Conservation (phyloP, 2,329 filamentous ascomycete genomes). For the Botrytis fragariae region DNA sequence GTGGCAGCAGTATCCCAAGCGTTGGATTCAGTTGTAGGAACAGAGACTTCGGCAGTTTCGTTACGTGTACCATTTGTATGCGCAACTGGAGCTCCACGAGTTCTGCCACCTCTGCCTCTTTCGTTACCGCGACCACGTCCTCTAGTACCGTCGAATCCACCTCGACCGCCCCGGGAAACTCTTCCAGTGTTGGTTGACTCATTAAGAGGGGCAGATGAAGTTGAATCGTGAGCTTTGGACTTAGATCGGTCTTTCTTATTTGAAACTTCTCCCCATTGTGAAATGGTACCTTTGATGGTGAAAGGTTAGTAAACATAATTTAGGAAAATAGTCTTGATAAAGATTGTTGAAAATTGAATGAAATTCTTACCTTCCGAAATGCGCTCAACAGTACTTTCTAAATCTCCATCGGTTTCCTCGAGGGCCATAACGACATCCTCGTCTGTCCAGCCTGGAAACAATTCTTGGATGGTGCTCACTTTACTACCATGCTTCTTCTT, state of each 20-base stretch:
- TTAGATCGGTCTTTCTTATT: conserved; percentile 74
- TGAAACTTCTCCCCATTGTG: conserved; percentile 81
- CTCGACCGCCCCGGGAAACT: conserved; percentile 57
- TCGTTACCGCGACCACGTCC: conserved; percentile 63
- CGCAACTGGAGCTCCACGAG: conserved; percentile 59
- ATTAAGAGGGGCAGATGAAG: conserved; percentile 51
- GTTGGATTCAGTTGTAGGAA: conserved; percentile 68
- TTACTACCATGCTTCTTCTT: conserved; percentile 85
- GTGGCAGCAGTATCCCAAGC: conserved; percentile 55
- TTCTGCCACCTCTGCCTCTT: conserved; percentile 57
- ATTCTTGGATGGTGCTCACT: conserved; percentile 79
- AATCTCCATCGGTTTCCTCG: conserved; percentile 80
- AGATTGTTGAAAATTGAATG: neutral
- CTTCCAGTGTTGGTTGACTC: conserved; percentile 47
- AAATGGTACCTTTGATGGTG: conserved; percentile 61
- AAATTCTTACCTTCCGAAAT: conserved; percentile 69
- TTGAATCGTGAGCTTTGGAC: conserved; percentile 62
- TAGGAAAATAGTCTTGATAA: neutral
- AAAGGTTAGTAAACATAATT: conserved; percentile 20
- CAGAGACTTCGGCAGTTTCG: conserved; percentile 55
- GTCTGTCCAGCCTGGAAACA: conserved; percentile 94
- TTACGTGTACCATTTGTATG: conserved; percentile 63
- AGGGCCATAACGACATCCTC: conserved; percentile 91
- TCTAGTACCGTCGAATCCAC: conserved; percentile 57
- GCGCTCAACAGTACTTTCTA: conserved; percentile 70